Base-by-base conservation (phyloP, 1,284 basidiomycete genomes). In the Ceratobasidium papillatum region DNA sequence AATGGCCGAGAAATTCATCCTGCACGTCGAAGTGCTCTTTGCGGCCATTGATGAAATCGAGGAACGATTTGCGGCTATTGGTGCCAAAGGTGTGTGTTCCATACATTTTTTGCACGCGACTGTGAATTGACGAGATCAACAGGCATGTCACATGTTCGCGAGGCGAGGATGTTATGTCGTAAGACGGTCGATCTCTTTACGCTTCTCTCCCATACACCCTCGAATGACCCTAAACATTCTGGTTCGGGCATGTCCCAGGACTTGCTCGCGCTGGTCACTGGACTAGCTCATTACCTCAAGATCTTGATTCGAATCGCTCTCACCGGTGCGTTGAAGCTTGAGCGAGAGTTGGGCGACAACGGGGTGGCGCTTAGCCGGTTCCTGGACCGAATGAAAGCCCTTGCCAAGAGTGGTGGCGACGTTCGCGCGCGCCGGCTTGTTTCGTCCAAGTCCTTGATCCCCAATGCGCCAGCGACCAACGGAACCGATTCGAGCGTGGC, bases 141-240 rank as follows among this genome's bases (percentile, higher is more conserved):
- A 98, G 96, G 96, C 77, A 97, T 99, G 90, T 95, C 96, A 58
- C 97, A 99, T 83, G 94, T 98, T 72, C 91, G 98, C 58, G 97
- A 99, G 85, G 96, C 98, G 52, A 93, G 98, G 78, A 96, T 99
- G 91, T 89, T 99, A 30, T 99, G 97, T 84, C 94, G 98, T 77
- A 99, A 99, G 84, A 98, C 97, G 3, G 98, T 99, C 81, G 98
- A 99, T 84, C 91, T 99, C 74, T 99, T 99, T 85, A 98, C 96
- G 7, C 86, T 99, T 58, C 86, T 99, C 61, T 97, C 95, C n/a
- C 95, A 98, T 82, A 80, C 81, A 45, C 56, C 56, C 25, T 54
- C 58, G 3, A 69, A 61, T 19, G 74, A 73, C 30, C 89, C 92
- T 73, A 86, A 94, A 79, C 94, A 95, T 90, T 54, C 65, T 34